phyloP scores from a whole-genome alignment of 768 basidiomycete species.

The Amanita pallidorosea region DNA sequence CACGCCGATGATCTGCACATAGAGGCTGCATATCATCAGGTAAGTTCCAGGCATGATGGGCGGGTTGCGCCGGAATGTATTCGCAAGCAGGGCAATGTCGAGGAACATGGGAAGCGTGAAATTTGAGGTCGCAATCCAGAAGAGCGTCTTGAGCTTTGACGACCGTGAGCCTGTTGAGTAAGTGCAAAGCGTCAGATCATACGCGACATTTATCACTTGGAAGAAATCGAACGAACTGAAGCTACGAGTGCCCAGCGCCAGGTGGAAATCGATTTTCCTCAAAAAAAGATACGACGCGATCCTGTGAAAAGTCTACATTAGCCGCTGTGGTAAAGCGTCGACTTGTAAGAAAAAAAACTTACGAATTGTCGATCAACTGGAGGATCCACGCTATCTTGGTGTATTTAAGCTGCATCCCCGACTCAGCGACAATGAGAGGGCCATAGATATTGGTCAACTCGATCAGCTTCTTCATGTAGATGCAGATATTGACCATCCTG shows the following conservation, averaged over 20 bases:
- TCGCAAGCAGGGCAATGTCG: neutral
- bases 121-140: conserved; percentile 2
- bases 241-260: neutral
- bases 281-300: neutral
- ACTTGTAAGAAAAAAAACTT: neutral
- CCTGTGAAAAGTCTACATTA: neutral
- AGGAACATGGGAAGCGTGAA: neutral
- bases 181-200: neutral
- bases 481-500: neutral
- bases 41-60: neutral
- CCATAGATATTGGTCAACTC: neutral
- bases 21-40: neutral
- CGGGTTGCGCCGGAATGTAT: neutral
- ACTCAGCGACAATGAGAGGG: neutral
- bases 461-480: neutral
- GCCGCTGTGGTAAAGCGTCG: neutral
- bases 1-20: neutral
- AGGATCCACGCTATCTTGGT: neutral
- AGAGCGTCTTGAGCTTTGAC: neutral
- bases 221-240: neutral
- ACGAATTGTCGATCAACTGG: neutral
- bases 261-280: neutral
- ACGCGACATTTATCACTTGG: no score
- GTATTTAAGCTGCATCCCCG: neutral
- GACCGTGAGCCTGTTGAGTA: neutral